Percentiles rank a stretch among this genome's conserved stretches.
phyloP scores from a whole-genome alignment of 2,329 filamentous ascomycete species.

The Daldinia eschscholtzii region DNA sequence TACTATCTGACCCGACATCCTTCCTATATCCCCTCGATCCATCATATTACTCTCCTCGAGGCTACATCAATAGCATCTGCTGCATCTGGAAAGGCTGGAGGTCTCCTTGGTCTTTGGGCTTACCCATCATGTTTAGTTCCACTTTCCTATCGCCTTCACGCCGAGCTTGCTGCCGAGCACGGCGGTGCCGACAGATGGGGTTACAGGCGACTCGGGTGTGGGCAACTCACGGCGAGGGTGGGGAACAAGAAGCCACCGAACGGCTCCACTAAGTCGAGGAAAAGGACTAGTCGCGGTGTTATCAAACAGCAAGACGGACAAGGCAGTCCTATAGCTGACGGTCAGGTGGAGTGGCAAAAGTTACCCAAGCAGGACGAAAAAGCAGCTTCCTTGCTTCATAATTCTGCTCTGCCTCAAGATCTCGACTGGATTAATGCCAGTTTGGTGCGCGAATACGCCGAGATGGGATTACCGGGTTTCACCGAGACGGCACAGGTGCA shows the following conservation, averaged over 20 bases:
- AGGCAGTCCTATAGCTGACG: slow-evolving; percentile 42
- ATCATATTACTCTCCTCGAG: slow-evolving; percentile 88
- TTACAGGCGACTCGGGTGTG: slow-evolving; percentile 83
- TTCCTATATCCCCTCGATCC: slow-evolving; percentile 78
- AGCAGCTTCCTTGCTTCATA: slow-evolving; percentile 62
- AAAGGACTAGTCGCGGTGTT: slow-evolving; percentile 33
- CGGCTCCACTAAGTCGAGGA: slow-evolving; percentile 51
- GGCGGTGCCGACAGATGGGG: slow-evolving; percentile 85
- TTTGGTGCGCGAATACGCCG: slow-evolving; percentile 76
- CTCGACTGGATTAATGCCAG: slow-evolving; percentile 86
- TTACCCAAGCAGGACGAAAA: slow-evolving; percentile 70
- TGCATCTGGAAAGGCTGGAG: slow-evolving; percentile 94
- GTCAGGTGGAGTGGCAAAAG: slow-evolving; percentile 68
- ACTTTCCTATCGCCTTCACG: slow-evolving; percentile 85
- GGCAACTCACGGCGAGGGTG: slow-evolving; percentile 62
- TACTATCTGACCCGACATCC: slow-evolving; percentile 92
- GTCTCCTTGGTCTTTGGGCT: slow-evolving; percentile 90
- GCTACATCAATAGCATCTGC: slow-evolving; percentile 87
- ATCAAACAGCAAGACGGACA: slow-evolving; percentile 34
- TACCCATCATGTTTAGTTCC: slow-evolving; percentile 88
- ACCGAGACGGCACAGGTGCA: slow-evolving; percentile 93
- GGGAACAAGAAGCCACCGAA: slow-evolving; percentile 42
- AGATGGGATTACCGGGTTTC: slow-evolving; percentile 79
- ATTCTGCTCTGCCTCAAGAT: slow-evolving; percentile 77
- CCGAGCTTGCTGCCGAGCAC: slow-evolving; percentile 86